Evolutionary conservation across 768 basidiomycete species (phyloP), one percentile per base, ranked within the genome.

Genomic region (Pisolithus marmoratus): DNA sequence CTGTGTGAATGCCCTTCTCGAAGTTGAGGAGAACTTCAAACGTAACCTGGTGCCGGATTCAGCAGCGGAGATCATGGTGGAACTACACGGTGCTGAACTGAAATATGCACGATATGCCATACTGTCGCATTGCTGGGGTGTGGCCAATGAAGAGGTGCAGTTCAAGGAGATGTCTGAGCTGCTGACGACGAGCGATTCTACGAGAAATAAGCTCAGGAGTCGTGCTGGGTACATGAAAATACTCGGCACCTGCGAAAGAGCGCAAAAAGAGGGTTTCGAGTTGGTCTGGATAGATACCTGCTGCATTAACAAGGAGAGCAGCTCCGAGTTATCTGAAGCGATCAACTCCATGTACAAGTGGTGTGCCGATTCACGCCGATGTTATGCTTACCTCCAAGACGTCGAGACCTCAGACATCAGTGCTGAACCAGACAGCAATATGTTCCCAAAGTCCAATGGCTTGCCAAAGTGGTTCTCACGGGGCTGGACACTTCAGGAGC

Each of bases 321-420:
- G 60, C 40, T 44, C 60, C 3, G 60, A 61, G 29, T 45, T 60
- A 23, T 51, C 48, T 2, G 60, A 61, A 34, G 57, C 60, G 27
- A 57, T 61, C 20, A 51, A 53, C 36, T 60, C 60, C 14, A 61
- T 61, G 60, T 54, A 54, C 31, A 34, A 34, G 19, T 61, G 60
- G 60, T 61, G 60, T 49, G 24, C 51, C 6, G 48, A 53, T 12
- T 46, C 59, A 6, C 26, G 49, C 26, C 47, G 56, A 27, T 61
- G 60, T 40, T 48, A 54, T 26, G 54, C 51, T 8, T 56, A 60
- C 52, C 48, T 61, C 47, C 48, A 50, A 26, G 55, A 56, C 42
- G 38, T 56, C n/a, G 24, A 26, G 7, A 31, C 15, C 34, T 12
- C 22, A 6, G 23, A 8, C 24, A 23, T 26, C 23, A n/a, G 14